These are phyloP conservation scores for Suillus ampliporus DNA, from an alignment of 768 basidiomycete genomes.

Conservation along the genomic window DNA sequence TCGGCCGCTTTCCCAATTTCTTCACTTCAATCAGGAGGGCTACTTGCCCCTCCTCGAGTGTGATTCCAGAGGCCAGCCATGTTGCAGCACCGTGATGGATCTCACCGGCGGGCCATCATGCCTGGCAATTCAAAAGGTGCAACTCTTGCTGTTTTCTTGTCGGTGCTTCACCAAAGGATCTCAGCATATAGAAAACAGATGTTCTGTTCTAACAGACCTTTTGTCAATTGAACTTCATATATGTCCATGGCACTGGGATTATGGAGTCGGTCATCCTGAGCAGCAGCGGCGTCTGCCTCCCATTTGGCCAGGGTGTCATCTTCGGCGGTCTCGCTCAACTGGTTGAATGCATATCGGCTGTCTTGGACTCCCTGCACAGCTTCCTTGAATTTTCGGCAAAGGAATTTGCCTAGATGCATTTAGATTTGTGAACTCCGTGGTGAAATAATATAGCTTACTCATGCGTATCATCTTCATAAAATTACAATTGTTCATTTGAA, in stretches of 20 bases:
- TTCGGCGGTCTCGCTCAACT: background rate
- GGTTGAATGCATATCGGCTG: background rate
- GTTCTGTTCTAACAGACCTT: background rate
- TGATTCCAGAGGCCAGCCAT: background rate
- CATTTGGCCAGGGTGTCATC: background rate
- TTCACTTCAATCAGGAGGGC: background rate
- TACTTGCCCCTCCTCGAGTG: background rate
- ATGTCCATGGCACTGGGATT: conserved; percentile 2
- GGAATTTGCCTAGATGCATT: background rate
- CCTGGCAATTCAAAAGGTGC: background rate
- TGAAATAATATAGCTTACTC: conserved; percentile 3
- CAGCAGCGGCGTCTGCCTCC: background rate
- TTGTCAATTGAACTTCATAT: conserved; percentile 4
- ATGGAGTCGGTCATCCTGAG: background rate
- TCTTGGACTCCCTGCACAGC: background rate
- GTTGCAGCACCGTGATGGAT: background rate
- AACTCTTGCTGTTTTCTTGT: background rate
- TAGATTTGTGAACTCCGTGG: background rate
- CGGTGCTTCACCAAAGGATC: background rate
- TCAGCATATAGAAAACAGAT: background rate
- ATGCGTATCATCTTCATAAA: conserved; percentile 28
- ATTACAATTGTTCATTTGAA: no score
- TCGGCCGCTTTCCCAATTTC: background rate
- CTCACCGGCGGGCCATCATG: background rate
- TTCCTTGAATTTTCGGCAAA: conserved; percentile 2